Evolutionary conservation across 2,329 filamentous ascomycete species (phyloP), one percentile per base, ranked within the genome.

Genomic region (Chaetomium sp.): DNA sequence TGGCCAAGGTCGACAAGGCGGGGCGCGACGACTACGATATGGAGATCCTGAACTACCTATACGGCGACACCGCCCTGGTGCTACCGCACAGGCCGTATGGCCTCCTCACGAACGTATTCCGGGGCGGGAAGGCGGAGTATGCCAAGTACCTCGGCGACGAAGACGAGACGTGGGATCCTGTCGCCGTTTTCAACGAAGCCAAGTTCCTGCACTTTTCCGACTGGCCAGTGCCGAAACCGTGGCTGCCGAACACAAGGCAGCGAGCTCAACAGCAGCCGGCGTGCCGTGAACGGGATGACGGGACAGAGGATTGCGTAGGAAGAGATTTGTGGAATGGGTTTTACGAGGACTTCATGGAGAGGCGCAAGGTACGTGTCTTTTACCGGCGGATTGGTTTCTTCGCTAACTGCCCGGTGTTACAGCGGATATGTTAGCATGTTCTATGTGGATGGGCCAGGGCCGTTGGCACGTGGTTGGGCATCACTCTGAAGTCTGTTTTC

Each of bases 161-260:
- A 4, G 27, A 42, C 5, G 62, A 63, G 42, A 57, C 47, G 35
- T 68, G 67, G 67, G 60, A 68, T n/a, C 51, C 67, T 0, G 60
- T 65, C 1, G 57, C 35, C 38, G 80, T 81, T 1, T 78, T 85
- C 60, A 80, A 80, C 16, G 86, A 90, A 70, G 85, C 87, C 7
- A 90, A 89, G 67, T 80, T 89, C 5, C 78, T 91, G 2, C 89
- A 91, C 73, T 91, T 91, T 73, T 88, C 85, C 13, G 89, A 92
- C 71, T 90, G 85, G 85, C 89, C 89, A 0, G 70, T 90, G 6
- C 87, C 88, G 0, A 91, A 91, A 65, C 81, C 81, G 0, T 83
- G 81, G 81, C 65, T 75, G 38, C 16, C 19, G 38, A 42, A 16
- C 13, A n/a, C 13, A 6, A 42, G n/a, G 16, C 2, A 19, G 16